These are phyloP conservation scores for Paecilomyces niveus DNA, from an alignment of 2,329 filamentous ascomycete species.

Conservation along the genomic window DNA sequence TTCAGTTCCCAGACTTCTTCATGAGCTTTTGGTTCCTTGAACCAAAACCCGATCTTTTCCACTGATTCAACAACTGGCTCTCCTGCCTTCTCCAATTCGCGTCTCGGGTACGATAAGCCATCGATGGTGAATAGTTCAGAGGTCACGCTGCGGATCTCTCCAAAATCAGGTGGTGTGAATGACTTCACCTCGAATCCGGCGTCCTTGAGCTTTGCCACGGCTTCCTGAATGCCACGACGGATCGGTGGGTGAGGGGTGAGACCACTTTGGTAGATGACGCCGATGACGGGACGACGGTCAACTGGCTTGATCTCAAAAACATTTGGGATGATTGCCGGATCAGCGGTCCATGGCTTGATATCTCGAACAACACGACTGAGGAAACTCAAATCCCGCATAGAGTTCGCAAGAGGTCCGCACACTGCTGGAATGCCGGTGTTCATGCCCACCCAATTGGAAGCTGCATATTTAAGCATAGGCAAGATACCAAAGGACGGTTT, in stretches of 20 bases:
- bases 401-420: constrained; percentile 18
- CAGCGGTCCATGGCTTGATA: constrained; percentile 14
- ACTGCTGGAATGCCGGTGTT: constrained; percentile 24
- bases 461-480: constrained; percentile 24
- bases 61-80: constrained; percentile 28
- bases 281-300: neutral
- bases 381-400: constrained; percentile 18
- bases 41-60: constrained; percentile 27
- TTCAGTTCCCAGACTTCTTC: constrained; percentile 29
- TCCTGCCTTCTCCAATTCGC: constrained; percentile 20
- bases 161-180: constrained; percentile 24
- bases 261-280: neutral
- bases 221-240: constrained; percentile 6
- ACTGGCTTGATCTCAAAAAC: neutral
- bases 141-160: constrained; percentile 21
- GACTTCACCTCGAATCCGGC: constrained; percentile 15
- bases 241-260: neutral
- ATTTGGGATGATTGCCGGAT: constrained; percentile 3
- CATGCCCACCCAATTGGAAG: constrained; percentile 21
- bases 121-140: constrained; percentile 29
- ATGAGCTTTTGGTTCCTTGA: constrained; percentile 21
- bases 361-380: constrained; percentile 14
- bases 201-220: neutral
- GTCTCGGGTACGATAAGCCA: constrained; percentile 26
- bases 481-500: constrained; percentile 18